These are phyloP conservation scores for Periconia macrospinosa DNA, from an alignment of 2,329 filamentous ascomycete species.

Conservation along the genomic window DNA sequence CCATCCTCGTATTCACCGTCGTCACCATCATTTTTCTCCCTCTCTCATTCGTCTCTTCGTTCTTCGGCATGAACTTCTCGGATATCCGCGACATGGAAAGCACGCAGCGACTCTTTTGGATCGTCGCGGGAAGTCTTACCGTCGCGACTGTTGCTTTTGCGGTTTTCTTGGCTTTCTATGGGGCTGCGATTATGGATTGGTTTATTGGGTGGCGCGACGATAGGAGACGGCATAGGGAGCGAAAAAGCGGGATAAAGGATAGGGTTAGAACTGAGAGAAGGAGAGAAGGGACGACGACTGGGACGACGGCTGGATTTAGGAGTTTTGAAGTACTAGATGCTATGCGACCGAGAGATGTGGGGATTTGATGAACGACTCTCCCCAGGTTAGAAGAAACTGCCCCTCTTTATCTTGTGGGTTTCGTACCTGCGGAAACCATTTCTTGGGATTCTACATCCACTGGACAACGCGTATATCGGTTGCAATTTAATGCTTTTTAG, in stretches of 20 bases:
- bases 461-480: too few relatives aligned
- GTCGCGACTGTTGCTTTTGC: constrained; percentile 41
- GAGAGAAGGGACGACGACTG: constrained; percentile 4
- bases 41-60: constrained; percentile 47
- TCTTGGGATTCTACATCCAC: too few relatives aligned
- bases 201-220: constrained; percentile 41
- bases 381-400: too few relatives aligned
- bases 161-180: constrained; percentile 47
- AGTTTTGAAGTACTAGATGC: constrained; percentile 10
- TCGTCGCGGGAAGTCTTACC: constrained; percentile 43
- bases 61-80: constrained; percentile 49
- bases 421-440: too few relatives aligned
- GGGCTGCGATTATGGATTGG: constrained; percentile 40
- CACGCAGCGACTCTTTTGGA: constrained; percentile 46
- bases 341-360: constrained; percentile 3
- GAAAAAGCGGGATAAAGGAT: constrained; percentile 13
- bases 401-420: too few relatives aligned
- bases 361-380: too few relatives aligned
- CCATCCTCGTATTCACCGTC: constrained; percentile 49
- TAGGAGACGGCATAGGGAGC: constrained; percentile 14
- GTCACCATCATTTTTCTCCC: constrained; percentile 50
- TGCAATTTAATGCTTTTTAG: too few relatives aligned
- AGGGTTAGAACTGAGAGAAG: constrained; percentile 1
- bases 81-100: constrained; percentile 46
- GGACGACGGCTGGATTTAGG: neutral